Evolutionary conservation across 2,329 filamentous ascomycete genomes (phyloP).

Genomic region (Colletotrichum sansevieriae): DNA sequence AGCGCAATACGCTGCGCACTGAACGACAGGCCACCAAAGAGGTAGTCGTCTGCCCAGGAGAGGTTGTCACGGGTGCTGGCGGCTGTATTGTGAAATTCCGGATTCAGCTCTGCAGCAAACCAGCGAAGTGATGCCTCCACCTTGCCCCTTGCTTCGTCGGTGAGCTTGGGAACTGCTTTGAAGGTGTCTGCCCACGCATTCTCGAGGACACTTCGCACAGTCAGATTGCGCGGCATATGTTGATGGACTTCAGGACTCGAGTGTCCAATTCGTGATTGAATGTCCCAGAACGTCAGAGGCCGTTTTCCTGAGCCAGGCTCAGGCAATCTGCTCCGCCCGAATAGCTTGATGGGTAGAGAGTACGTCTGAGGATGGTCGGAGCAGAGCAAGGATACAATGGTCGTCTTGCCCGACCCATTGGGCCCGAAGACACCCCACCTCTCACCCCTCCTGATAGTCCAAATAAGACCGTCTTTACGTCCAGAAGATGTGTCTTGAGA

Average conservation of each 20-base stretch:
- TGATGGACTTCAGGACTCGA: slow-evolving; percentile 94
- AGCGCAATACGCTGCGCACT: slow-evolving; percentile 87
- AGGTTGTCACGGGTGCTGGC: slow-evolving; percentile 48
- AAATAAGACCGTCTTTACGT: slow-evolving; percentile 75
- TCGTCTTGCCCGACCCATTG: slow-evolving; percentile 97
- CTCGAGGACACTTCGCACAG: slow-evolving; percentile 80
- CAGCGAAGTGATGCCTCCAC: slow-evolving; percentile 79
- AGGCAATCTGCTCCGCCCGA: slow-evolving; percentile 85
- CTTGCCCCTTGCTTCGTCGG: slow-evolving; percentile 65
- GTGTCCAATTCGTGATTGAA: slow-evolving; percentile 91
- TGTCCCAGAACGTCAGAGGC: slow-evolving; percentile 91
- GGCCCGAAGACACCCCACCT: slow-evolving; percentile 94
- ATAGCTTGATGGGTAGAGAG: slow-evolving; percentile 86
- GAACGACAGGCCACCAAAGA: slow-evolving; percentile 83
- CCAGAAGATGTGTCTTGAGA: slow-evolving; percentile 67
- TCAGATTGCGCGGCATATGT: slow-evolving; percentile 86
- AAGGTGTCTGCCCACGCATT: slow-evolving; percentile 95
- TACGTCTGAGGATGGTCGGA: slow-evolving; percentile 98
- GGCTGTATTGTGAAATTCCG: slow-evolving; percentile 52
- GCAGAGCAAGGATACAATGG: slow-evolving; percentile 89
- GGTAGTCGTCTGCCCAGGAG: slow-evolving; percentile 75
- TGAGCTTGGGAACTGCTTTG: slow-evolving; percentile 75
- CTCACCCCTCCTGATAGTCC: slow-evolving; percentile 86
- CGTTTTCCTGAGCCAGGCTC: slow-evolving; percentile 73
- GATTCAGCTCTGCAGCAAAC: slow-evolving; percentile 85